Percentiles rank a stretch among this genome's conserved stretches.
phyloP scores from a whole-genome alignment of 176 grass and related monocot genomes.

The maize (Zea mays) region DNA sequence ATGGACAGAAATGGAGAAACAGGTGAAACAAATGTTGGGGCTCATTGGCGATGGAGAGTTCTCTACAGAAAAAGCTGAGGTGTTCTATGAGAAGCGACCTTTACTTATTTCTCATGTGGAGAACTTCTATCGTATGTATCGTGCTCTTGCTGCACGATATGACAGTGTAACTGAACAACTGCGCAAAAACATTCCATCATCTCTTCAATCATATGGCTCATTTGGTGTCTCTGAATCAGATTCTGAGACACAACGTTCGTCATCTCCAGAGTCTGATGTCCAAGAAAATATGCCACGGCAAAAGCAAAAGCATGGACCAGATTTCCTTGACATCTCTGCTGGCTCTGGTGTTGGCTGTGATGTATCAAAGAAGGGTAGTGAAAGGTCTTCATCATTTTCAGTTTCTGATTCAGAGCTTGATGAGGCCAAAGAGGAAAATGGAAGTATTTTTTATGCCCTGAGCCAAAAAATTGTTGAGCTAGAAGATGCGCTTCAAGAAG shows the following conservation, averaged over 20 bases:
- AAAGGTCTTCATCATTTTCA: conserved; percentile 69
- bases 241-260: conserved; percentile 59
- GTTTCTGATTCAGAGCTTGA: conserved; percentile 77
- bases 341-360: conserved; percentile 56
- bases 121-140: conserved; percentile 71
- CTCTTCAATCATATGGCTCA: conserved; percentile 60
- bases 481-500: conserved; percentile 66
- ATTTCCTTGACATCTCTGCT: conserved; percentile 52
- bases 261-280: conserved; percentile 35
- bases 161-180: conserved; percentile 75
- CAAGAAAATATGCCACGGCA: conserved; percentile 34
- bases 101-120: conserved; percentile 62
- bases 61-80: conserved; percentile 74
- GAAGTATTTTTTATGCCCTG: conserved; percentile 53
- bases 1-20: conserved; percentile 78
- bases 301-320: conserved; percentile 34
- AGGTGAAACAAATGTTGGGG: conserved; percentile 72
- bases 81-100: conserved; percentile 58
- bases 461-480: conserved; percentile 72
- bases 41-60: conserved; percentile 67
- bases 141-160: conserved; percentile 68
- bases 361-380: conserved; percentile 60
- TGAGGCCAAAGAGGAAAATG: conserved; percentile 52
- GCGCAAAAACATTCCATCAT: conserved; percentile 69
- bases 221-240: conserved; percentile 55